phyloP scores from a whole-genome alignment of 805 yeast species.

The Teunomyces gatunensis region DNA sequence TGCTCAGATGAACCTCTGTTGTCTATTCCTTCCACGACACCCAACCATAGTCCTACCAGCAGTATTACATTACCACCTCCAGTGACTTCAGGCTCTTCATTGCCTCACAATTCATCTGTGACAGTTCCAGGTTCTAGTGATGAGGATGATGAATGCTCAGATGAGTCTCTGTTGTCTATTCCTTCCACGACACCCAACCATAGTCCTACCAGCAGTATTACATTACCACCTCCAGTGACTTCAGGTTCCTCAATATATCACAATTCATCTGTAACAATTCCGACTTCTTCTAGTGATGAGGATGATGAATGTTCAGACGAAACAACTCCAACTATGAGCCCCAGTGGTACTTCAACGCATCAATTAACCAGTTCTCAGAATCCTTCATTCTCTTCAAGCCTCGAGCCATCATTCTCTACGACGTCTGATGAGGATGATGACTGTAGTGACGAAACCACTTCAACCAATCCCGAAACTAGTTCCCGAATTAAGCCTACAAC shows the following conservation, averaged over 20 bases:
- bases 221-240: background rate
- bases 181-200: background rate
- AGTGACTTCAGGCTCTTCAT: background rate
- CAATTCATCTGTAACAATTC: background rate
- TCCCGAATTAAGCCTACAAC: background rate
- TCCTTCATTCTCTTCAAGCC: background rate
- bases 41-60: background rate
- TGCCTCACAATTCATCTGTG: background rate
- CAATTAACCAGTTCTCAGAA: background rate
- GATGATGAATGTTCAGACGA: slow-evolving; percentile 6
- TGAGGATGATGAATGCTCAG: slow-evolving; percentile 7
- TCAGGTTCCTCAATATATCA: background rate
- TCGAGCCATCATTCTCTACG: background rate
- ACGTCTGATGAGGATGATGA: slow-evolving; percentile 12
- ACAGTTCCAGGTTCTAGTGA: slow-evolving; percentile 6
- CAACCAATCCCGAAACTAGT: background rate
- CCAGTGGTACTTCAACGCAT: slow-evolving; percentile 2
- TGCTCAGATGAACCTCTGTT: slow-evolving; percentile 4
- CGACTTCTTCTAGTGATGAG: slow-evolving; percentile 6
- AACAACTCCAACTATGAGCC: background rate
- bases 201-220: background rate
- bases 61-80: background rate
- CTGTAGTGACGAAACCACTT: background rate
- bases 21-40: background rate
- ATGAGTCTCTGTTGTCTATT: background rate